A percentile compares a stretch with the other conserved stretches of the same genome.
Evolutionary conservation across 1,284 basidiomycete genomes (phyloP).

Genomic region (Abortiporus biennis): DNA sequence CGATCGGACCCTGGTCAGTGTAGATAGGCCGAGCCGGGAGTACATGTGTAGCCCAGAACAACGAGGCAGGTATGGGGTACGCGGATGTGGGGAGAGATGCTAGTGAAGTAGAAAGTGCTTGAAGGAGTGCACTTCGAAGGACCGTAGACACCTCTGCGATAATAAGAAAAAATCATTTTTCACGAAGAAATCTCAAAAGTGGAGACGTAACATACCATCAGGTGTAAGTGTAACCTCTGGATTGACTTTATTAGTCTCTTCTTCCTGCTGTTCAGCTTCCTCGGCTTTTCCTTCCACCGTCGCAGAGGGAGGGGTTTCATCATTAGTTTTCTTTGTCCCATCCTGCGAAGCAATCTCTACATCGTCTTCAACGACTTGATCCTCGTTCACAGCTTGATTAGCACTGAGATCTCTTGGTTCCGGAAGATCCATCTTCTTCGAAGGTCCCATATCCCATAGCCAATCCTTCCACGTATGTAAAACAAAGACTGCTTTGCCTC

Average conservation of each 20-base stretch:
- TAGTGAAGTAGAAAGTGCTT: constrained; percentile 51
- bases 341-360: no score
- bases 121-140: constrained; percentile 66
- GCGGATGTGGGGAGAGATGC: constrained; percentile 40
- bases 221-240: constrained; percentile 9
- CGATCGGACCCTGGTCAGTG: no score
- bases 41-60: constrained; percentile 72
- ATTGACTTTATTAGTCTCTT: background rate
- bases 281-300: constrained; percentile 2
- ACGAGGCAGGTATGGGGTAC: constrained; percentile 74
- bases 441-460: constrained; percentile 64
- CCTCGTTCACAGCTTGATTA: background rate
- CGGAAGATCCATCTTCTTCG: constrained; percentile 50
- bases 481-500: constrained; percentile 70
- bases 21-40: constrained; percentile 72
- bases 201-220: constrained; percentile 6
- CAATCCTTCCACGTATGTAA: constrained; percentile 68
- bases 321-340: no score
- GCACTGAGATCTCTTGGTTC: constrained; percentile 24
- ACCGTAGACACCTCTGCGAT: constrained; percentile 57
- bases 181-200: no score
- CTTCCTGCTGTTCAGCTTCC: background rate
- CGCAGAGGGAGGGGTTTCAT: no score
- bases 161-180: background rate
- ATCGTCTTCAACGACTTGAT: no score